These are phyloP conservation scores for Naegleria fowleri DNA, from an alignment of 208 protist species.

Conservation along the genomic window DNA sequence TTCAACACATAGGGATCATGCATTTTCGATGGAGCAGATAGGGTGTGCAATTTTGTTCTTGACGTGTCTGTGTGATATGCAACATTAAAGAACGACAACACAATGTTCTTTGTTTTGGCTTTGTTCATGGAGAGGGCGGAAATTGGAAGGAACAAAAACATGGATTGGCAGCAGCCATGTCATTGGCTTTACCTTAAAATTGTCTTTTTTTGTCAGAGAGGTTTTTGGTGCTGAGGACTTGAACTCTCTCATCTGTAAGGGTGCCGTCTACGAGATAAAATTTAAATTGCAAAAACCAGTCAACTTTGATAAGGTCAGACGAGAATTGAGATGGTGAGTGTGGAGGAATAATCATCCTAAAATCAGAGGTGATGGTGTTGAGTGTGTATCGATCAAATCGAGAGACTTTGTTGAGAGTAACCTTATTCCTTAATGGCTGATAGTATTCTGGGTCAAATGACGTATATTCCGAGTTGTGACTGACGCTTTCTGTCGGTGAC, in stretches of 20 bases:
- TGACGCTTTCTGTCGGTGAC: background rate
- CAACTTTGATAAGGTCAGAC: background rate
- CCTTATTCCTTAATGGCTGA: background rate
- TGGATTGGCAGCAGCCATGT: background rate
- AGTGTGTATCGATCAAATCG: background rate
- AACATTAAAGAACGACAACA: background rate
- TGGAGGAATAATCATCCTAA: conserved; percentile 22
- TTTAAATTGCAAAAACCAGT: conserved; percentile 12
- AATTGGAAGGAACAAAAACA: conserved; percentile 7
- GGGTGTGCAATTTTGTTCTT: no score
- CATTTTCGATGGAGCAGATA: no score
- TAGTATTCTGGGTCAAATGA: background rate
- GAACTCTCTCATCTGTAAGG: background rate
- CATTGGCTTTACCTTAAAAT: background rate
- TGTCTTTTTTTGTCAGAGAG: background rate
- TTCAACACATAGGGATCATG: no score
- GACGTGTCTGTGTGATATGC: no score
- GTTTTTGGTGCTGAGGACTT: background rate
- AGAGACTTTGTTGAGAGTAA: background rate
- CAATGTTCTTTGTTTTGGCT: background rate
- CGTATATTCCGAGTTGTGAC: background rate
- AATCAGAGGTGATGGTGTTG: background rate
- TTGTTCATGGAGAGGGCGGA: background rate
- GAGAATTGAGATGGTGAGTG: background rate
- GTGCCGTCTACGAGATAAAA: background rate